Conservation (phyloP, 345 rosid species). For the Murraya paniculata region DNA sequence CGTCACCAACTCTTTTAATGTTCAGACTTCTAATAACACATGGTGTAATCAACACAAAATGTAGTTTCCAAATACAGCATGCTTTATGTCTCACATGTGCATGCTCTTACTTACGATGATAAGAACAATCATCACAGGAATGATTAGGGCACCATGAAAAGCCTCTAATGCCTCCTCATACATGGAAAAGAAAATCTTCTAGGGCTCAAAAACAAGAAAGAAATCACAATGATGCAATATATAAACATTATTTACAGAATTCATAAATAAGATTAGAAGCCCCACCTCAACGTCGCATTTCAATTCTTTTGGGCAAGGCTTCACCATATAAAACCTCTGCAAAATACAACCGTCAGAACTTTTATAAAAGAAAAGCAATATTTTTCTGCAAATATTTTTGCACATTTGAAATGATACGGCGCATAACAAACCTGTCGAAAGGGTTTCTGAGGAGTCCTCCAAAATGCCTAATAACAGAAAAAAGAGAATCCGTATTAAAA, state of each 20-base stretch:
- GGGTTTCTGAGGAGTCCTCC: constrained; percentile 92
- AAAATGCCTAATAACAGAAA: constrained; percentile 53
- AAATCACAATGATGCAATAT: neutral
- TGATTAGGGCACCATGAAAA: neutral
- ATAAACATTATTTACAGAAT: neutral
- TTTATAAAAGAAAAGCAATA: neutral
- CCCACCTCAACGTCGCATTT: constrained; percentile 92
- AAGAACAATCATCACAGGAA: neutral
- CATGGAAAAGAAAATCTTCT: neutral
- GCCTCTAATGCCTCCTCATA: neutral
- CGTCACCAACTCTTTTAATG: neutral
- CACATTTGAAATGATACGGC: neutral
- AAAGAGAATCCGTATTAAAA: neutral
- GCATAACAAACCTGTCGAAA: constrained; percentile 65
- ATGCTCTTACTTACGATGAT: neutral
- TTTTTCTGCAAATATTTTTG: neutral
- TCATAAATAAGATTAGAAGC: constrained; percentile 18
- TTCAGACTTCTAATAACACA: neutral
- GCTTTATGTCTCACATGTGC: neutral
- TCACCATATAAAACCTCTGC: constrained; percentile 86
- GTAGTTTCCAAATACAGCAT: neutral
- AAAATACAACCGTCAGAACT: constrained; percentile 22
- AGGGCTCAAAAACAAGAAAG: neutral
- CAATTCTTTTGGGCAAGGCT: constrained; percentile 87
- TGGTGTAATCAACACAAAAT: neutral